Percentiles rank a stretch among this genome's conserved stretches.
Conservation (phyloP, 352 stramenopile genomes). For the Hyphochytrium catenoides region DNA sequence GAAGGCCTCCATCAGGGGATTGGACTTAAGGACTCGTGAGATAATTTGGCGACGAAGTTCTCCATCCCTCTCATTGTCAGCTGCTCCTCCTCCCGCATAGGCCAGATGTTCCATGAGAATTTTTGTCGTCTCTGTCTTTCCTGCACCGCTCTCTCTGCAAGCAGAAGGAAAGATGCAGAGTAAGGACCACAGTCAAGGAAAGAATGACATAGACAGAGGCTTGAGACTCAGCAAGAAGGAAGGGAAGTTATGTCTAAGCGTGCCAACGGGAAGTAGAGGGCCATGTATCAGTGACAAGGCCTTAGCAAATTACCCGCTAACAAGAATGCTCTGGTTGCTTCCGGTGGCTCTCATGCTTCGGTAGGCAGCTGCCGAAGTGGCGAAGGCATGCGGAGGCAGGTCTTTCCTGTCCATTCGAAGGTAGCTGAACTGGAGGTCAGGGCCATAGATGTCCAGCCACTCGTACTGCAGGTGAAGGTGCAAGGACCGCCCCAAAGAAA, state of each 20-base stretch:
- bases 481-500: no score
- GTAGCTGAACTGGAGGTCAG: conserved; percentile 48
- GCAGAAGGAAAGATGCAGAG: no score
- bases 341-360: conserved; percentile 54
- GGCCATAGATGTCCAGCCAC: conserved; percentile 66
- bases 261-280: no score
- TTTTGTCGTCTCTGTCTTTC: conserved; percentile 87
- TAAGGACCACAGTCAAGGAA: no score
- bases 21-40: conserved; percentile 43
- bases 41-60: conserved; percentile 24
- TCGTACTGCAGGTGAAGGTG: conserved; percentile 72
- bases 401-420: conserved; percentile 27
- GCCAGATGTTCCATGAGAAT: conserved; percentile 85
- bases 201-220: no score
- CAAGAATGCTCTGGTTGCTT: conserved; percentile 50
- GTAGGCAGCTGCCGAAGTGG: conserved; percentile 37
- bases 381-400: conserved; percentile 49
- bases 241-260: no score
- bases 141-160: conserved; percentile 63
- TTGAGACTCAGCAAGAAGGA: no score
- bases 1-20: conserved; percentile 76
- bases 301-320: no score
- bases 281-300: no score
- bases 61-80: no score
- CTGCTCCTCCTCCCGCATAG: conserved; percentile 20